Evolutionary conservation across 257 asterid genomes (phyloP).

Genomic region (Nicotiana paniculata): DNA sequence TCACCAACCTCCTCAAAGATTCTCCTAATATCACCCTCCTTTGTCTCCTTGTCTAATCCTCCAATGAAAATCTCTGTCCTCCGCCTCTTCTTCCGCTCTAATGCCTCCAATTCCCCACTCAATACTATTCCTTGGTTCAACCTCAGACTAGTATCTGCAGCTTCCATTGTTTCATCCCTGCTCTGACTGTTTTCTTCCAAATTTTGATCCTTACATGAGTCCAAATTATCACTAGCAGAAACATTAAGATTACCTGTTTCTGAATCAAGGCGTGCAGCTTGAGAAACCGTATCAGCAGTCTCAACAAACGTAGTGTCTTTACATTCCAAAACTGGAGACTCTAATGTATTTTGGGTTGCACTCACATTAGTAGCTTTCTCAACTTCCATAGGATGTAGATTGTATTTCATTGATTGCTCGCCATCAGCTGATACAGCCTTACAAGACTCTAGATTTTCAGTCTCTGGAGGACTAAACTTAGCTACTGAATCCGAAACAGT

Average conservation of each 20-base stretch:
- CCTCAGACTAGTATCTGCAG: conserved; percentile 19
- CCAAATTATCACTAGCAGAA: conserved; percentile 10
- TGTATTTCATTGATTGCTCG: conserved; percentile 10
- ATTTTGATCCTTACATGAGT: conserved; percentile 1
- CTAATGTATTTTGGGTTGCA: background rate
- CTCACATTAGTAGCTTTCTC: background rate
- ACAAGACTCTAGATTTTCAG: conserved; percentile 6
- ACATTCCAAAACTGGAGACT: conserved; percentile 4
- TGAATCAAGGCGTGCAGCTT: background rate
- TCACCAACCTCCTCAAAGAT: conserved; percentile 47
- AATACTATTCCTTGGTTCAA: conserved; percentile 22
- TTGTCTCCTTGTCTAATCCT: conserved; percentile 50
- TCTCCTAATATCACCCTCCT: conserved; percentile 48
- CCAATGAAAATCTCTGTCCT: conserved; percentile 60
- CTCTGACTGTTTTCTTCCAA: background rate
- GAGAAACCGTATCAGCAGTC: conserved; percentile 8
- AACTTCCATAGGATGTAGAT: conserved; percentile 14
- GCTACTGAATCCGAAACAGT: background rate
- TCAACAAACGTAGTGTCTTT: conserved; percentile 10
- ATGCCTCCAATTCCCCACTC: conserved; percentile 53
- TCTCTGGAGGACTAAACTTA: background rate
- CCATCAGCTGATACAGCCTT: conserved; percentile 11
- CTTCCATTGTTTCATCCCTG: conserved; percentile 10
- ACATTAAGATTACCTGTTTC: background rate
- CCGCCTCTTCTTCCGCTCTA: conserved; percentile 46